Evolutionary conservation across 2,329 filamentous ascomycete genomes (phyloP).

Genomic region (Colletotrichum scovillei): DNA sequence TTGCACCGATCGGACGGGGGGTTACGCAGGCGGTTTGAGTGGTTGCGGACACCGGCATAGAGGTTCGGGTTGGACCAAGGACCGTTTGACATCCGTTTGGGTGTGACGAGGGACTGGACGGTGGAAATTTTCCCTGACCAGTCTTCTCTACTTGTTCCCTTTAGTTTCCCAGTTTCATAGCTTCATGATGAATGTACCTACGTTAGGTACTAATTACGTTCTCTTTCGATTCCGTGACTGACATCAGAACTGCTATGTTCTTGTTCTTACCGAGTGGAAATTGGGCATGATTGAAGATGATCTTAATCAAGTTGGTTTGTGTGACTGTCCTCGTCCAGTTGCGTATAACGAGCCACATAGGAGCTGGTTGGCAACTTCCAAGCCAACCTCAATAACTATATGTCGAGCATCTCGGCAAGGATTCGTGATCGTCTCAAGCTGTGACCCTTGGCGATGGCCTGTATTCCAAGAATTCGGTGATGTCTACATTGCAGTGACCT

Average conservation of each 20-base stretch:
- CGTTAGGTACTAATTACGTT: not conserved
- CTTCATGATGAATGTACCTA: conserved; percentile 5
- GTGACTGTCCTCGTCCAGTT: not conserved
- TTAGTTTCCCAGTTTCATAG: not conserved
- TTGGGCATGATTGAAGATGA: not conserved
- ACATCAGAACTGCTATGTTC: not conserved
- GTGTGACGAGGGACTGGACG: not conserved
- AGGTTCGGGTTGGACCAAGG: conserved; percentile 3
- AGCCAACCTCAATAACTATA: not conserved
- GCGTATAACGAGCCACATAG: not conserved
- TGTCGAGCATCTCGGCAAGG: not conserved
- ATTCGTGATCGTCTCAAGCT: not conserved
- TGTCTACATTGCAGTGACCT: too few relatives aligned
- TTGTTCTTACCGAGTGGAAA: not conserved
- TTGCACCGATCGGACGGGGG: not conserved
- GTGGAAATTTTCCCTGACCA: not conserved
- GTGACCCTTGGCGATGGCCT: not conserved
- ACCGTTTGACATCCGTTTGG: not conserved
- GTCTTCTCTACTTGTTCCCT: not conserved
- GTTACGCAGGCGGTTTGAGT: not conserved
- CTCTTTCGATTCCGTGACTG: not conserved
- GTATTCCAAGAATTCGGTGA: too few relatives aligned
- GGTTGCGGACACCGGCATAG: not conserved
- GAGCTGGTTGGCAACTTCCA: too few relatives aligned
- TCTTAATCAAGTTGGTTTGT: too few relatives aligned